Percentiles rank a stretch among this genome's conserved stretches.
Evolutionary conservation across 1,284 basidiomycete genomes (phyloP).

Genomic region (Xerocomus amazonicus): DNA sequence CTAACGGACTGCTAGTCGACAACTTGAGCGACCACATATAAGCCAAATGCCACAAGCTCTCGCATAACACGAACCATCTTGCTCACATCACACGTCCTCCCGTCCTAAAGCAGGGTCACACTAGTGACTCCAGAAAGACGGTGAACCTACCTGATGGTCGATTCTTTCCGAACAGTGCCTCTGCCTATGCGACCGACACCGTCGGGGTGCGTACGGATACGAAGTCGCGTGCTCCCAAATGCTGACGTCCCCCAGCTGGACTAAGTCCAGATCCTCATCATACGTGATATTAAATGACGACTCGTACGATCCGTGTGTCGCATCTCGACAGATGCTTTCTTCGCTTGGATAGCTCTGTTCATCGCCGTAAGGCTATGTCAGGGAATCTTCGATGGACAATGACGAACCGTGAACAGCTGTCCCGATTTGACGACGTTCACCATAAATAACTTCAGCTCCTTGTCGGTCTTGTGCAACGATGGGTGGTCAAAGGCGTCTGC

Average conservation of each 20-base stretch:
- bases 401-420: constrained; percentile 18
- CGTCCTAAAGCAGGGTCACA: constrained; percentile 13
- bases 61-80: constrained; percentile 25
- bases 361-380: no score
- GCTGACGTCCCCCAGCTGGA: constrained; percentile 9
- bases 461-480: constrained; percentile 16
- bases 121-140: background rate
- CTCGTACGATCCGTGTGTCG: constrained; percentile 5
- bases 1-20: constrained; percentile 23
- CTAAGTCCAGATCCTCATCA: constrained; percentile 19
- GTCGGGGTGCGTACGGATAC: constrained; percentile 14
- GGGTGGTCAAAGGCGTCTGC: constrained; percentile 33
- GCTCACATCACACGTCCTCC: constrained; percentile 21
- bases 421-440: constrained; percentile 25
- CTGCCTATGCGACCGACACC: constrained; percentile 1
- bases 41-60: background rate
- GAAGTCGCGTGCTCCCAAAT: constrained; percentile 15
- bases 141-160: constrained; percentile 14
- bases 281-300: constrained; percentile 14
- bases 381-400: background rate
- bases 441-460: constrained; percentile 15
- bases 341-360: constrained; percentile 18
- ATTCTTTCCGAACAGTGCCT: constrained; percentile 3
- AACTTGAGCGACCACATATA: constrained; percentile 13
- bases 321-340: constrained; percentile 8